Evolutionary conservation across 2,329 filamentous ascomycete genomes (phyloP), one percentile per base, ranked within the genome.

Genomic region (Colletotrichum costaricense): DNA sequence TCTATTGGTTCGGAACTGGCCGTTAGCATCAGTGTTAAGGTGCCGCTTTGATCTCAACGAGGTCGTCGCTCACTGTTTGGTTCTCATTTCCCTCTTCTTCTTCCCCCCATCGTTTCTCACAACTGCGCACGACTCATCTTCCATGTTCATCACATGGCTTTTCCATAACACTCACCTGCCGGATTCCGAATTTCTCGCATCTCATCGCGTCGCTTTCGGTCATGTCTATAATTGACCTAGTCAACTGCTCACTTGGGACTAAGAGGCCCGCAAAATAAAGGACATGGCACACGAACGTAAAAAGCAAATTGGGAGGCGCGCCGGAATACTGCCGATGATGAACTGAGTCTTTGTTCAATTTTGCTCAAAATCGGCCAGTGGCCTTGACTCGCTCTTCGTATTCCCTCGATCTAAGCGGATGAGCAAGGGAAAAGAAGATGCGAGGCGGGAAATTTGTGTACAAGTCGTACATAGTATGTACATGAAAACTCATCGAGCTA

Each of bases 391-490:
- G 58, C 12, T 62, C 1, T 62, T 26, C 38, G 14, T 4, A 14
- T 49, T 19, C 38, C 16, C 19, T 49, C 16, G 3, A n/a, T n/a
- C 42, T 19, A 49, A 49, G 58, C 35, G 24, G 28, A 28, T 1
- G 5, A 24, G 30, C 11, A 4, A 28, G 26, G 38, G 19, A 63
- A 26, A 6, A 54, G n/a, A 26, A 52, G 28, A 60, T 14, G 19
- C 66, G 3, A 60, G 54, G 1, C 33, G 54, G 55, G 33, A 49
- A 60, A 33, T 33, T 54, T 69, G 35, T 73, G 66, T 70, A 73
- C 70, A 70, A 52, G 26, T 60, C 54, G 59, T 73, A 69, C 70
- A 30, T 69, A 73, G 33, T 73, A 73, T 73, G 55, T 73, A 73
- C 70, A 73, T 49, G 70, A 73, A 68, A 69, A 35, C 26, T 54